These are phyloP conservation scores for Entomortierella beljakovae DNA, from an alignment of 192 early-diverging fungal genomes.

Conservation along the genomic window DNA sequence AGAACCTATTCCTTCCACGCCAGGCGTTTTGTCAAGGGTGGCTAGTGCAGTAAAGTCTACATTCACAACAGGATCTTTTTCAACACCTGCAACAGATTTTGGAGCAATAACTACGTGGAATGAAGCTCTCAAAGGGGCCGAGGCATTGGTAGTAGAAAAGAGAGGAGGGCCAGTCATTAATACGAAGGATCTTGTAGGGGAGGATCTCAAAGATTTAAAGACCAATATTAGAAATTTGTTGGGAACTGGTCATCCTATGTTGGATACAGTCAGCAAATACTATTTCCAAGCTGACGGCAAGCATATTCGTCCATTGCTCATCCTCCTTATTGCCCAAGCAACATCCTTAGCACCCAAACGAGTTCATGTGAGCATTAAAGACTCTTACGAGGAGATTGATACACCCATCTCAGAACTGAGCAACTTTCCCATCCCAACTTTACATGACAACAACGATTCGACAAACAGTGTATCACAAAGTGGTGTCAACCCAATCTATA, in stretches of 20 bases:
- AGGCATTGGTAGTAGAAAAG: conserved; percentile 60
- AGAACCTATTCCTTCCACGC: not conserved
- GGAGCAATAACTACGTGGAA: conserved; percentile 57
- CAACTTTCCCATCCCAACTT: conserved; percentile 46
- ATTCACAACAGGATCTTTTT: conserved; percentile 51
- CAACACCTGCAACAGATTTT: conserved; percentile 42
- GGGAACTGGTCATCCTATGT: conserved; percentile 89
- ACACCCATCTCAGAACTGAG: conserved; percentile 64
- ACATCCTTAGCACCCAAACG: conserved; percentile 75
- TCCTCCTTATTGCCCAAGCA: conserved; percentile 91
- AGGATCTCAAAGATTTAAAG: conserved; percentile 87
- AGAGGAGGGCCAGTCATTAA: conserved; percentile 66
- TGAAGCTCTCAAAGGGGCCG: conserved; percentile 64
- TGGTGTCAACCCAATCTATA: conserved; percentile 29
- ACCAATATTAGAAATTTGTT: conserved; percentile 86
- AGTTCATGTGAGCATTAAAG: conserved; percentile 54
- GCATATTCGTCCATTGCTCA: conserved; percentile 91
- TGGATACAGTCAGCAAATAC: conserved; percentile 89
- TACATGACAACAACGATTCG: conserved; percentile 7
- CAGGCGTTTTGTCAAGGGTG: conserved; percentile 33
- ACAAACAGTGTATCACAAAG: not conserved
- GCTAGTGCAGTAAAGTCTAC: conserved; percentile 53
- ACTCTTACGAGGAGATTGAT: conserved; percentile 70
- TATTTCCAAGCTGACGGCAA: conserved; percentile 91
- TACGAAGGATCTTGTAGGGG: conserved; percentile 81